Conservation (phyloP, 148 eudicot genomes). For the Heliamphora exappendiculata region DNA sequence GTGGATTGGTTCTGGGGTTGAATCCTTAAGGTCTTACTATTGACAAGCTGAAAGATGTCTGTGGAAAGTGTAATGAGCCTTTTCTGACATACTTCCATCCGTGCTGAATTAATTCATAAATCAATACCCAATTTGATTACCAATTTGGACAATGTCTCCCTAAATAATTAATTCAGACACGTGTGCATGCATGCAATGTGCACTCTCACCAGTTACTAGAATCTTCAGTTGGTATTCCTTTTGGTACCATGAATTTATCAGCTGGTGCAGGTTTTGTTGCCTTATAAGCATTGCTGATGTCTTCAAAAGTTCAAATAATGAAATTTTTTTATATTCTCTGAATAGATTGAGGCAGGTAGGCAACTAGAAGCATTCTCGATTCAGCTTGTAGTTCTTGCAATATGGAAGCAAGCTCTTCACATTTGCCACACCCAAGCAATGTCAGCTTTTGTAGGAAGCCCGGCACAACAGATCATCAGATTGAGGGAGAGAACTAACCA, state of each 20-base stretch:
- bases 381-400: constrained; percentile 83
- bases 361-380: constrained; percentile 89
- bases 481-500: constrained; percentile 29
- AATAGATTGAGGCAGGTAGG: constrained; percentile 49
- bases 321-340: constrained; percentile 16
- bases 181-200: not conserved
- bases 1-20: not conserved
- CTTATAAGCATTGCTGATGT: not conserved
- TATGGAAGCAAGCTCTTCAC: constrained; percentile 91
- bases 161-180: not conserved
- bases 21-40: not conserved
- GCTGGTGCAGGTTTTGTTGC: not conserved
- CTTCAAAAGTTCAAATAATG: not conserved
- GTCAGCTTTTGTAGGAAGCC: constrained; percentile 66
- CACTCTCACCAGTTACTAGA: not conserved
- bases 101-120: not conserved
- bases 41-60: not conserved
- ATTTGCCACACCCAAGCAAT: constrained; percentile 82
- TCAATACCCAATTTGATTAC: not conserved
- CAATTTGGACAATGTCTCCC: not conserved
- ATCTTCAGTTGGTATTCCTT: not conserved
- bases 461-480: constrained; percentile 35
- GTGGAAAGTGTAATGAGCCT: not conserved
- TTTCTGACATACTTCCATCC: not conserved
- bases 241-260: not conserved